Conservation (phyloP, 2,329 filamentous ascomycete genomes). For the Nemania bipapillata region DNA sequence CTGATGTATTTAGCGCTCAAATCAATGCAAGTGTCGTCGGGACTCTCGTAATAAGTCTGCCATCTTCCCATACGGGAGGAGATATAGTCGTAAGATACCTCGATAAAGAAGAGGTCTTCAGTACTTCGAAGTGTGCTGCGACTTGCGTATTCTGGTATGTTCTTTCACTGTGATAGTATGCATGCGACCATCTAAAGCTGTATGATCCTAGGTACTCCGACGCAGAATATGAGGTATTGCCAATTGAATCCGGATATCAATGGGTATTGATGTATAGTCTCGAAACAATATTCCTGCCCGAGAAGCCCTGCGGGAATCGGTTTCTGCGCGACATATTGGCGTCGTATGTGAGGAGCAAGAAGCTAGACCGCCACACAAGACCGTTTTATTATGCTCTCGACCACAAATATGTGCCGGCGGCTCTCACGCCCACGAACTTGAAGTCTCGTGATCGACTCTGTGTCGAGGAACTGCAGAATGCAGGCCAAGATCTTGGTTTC, state of each 20-base stretch:
- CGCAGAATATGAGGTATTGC: slow-evolving; percentile 62
- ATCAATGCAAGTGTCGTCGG: slow-evolving; percentile 62
- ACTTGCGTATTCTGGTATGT: slow-evolving; percentile 12
- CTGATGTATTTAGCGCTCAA: slow-evolving; percentile 52
- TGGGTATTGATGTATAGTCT: slow-evolving; percentile 66
- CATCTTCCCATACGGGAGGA: slow-evolving; percentile 61
- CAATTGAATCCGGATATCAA: slow-evolving; percentile 60
- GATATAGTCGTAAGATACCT: slow-evolving; percentile 57
- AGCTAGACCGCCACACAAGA: slow-evolving; percentile 10
- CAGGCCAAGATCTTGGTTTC: slow-evolving; percentile 46
- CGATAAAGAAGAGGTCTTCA: slow-evolving; percentile 43
- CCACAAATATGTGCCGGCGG: slow-evolving; percentile 52
- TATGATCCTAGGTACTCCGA: slow-evolving; percentile 61
- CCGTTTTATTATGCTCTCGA: slow-evolving; percentile 50
- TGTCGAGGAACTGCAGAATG: slow-evolving; percentile 44
- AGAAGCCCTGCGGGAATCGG: background rate
- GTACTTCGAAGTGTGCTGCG: background rate
- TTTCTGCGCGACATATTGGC: slow-evolving; percentile 42
- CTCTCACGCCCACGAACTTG: slow-evolving; percentile 46
- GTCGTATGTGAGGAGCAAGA: slow-evolving; percentile 43
- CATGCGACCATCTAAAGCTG: background rate
- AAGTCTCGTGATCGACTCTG: slow-evolving; percentile 47
- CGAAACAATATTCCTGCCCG: slow-evolving; percentile 39
- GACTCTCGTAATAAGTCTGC: slow-evolving; percentile 61
- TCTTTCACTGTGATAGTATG: background rate